Conservation (phyloP, 495 filamentous ascomycete species). For the Penicillium crystallinum region DNA sequence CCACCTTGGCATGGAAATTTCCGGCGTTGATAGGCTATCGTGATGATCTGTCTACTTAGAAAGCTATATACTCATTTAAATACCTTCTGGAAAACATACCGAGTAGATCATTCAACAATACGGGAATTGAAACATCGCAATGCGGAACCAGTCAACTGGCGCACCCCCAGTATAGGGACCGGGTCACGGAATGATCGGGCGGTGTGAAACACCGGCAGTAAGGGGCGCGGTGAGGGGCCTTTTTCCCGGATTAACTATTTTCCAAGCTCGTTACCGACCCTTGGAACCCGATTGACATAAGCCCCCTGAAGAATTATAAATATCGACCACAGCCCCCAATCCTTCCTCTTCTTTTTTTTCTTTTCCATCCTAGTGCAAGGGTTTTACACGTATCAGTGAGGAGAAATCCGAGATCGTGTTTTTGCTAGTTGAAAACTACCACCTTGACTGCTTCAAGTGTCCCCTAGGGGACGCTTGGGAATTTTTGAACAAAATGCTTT, state of each 20-base stretch:
- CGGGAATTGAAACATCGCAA: too few species aligned
- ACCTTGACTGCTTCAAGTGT: constrained; percentile 44
- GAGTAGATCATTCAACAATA: too few species aligned
- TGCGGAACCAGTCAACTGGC: too few species aligned
- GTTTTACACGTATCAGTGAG: constrained; percentile 55
- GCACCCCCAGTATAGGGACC: too few species aligned
- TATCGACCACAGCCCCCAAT: constrained; percentile 6
- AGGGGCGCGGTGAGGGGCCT: background rate
- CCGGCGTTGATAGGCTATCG: too few species aligned
- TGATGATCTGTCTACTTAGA: too few species aligned
- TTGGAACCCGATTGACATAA: constrained; percentile 26
- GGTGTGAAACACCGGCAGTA: background rate
- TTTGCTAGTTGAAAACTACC: constrained; percentile 59
- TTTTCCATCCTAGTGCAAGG: constrained; percentile 50
- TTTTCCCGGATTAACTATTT: background rate
- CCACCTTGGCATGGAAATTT: too few species aligned
- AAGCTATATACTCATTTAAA: too few species aligned
- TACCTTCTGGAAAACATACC: too few species aligned
- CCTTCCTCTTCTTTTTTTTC: constrained; percentile 35
- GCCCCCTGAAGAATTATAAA: constrained; percentile 10
- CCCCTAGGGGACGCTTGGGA: constrained; percentile 41
- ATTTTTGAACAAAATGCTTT: constrained; percentile 45
- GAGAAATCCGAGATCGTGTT: constrained; percentile 55
- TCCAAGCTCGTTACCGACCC: background rate
- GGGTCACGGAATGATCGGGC: too few species aligned